phyloP scores from a whole-genome alignment of 2,329 filamentous ascomycete genomes.

The Paramyrothecium sp. region DNA sequence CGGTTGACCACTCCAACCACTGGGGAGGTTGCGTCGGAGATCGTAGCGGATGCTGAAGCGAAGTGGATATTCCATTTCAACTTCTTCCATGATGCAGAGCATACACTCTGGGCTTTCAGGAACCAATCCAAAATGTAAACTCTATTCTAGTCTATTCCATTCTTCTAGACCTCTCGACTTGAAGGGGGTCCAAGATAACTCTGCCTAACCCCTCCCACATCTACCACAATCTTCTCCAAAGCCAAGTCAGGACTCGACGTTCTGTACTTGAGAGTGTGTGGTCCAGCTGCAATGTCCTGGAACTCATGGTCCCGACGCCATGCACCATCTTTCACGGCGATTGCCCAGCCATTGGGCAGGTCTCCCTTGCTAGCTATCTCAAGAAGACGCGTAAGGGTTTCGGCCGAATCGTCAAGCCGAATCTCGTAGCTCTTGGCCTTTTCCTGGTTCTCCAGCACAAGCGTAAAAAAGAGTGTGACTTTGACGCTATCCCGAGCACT shows the following conservation, averaged over 20 bases:
- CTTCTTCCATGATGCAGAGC: too few relatives aligned
- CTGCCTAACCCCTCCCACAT: conserved; percentile 6
- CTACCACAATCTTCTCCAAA: conserved; percentile 16
- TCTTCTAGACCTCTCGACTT: not conserved
- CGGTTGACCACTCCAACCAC: conserved; percentile 38
- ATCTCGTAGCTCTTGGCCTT: conserved; percentile 11
- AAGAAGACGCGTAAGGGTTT: not conserved
- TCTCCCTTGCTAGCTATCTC: conserved; percentile 10
- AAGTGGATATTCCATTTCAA: too few relatives aligned
- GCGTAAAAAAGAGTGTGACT: conserved; percentile 11
- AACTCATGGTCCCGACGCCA: conserved; percentile 12
- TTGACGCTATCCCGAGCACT: not conserved
- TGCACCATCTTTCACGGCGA: conserved; percentile 13
- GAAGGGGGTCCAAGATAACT: conserved; percentile 15
- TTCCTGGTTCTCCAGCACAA: conserved; percentile 11
- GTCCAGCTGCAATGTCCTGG: not conserved
- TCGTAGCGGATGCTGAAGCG: conserved; percentile 45
- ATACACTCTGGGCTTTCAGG: too few relatives aligned
- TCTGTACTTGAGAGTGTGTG: conserved; percentile 5
- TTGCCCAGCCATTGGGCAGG: conserved; percentile 14
- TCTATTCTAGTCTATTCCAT: too few relatives aligned
- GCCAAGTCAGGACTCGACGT: conserved; percentile 12
- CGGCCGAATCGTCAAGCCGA: not conserved
- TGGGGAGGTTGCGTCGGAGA: conserved; percentile 32
- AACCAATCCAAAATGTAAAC: too few relatives aligned